Evolutionary conservation across 2,329 filamentous ascomycete genomes (phyloP).

Genomic region (Xylaria sp.): DNA sequence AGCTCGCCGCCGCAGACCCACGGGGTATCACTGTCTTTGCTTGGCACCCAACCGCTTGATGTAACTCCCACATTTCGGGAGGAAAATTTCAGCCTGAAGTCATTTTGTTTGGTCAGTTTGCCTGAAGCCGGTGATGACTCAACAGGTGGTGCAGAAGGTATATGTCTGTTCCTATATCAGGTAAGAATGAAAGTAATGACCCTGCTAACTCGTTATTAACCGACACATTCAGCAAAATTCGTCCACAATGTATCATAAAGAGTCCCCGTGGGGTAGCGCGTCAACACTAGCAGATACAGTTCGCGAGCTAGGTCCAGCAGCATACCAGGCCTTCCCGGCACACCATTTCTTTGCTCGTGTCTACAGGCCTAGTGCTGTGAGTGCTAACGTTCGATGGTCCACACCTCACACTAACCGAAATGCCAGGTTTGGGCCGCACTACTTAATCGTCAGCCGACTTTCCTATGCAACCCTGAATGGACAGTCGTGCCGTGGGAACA

Average conservation of each 20-base stretch:
- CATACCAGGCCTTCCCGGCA: slow-evolving; percentile 63
- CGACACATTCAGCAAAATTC: slow-evolving; percentile 57
- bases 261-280: slow-evolving; percentile 54
- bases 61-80: slow-evolving; percentile 51
- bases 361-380: slow-evolving; percentile 64
- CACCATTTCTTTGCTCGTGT: slow-evolving; percentile 69
- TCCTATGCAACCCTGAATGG: slow-evolving; percentile 65
- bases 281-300: slow-evolving; percentile 53
- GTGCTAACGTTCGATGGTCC: slow-evolving; percentile 42
- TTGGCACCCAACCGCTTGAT: slow-evolving; percentile 55
- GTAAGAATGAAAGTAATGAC: slow-evolving; percentile 50
- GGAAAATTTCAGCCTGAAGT: slow-evolving; percentile 56
- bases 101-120: slow-evolving; percentile 59
- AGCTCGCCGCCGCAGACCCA: slow-evolving; percentile 39
- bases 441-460: slow-evolving; percentile 61
- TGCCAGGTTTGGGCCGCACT: slow-evolving; percentile 56
- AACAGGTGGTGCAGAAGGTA: slow-evolving; percentile 49
- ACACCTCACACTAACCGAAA: slow-evolving; percentile 31
- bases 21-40: slow-evolving; percentile 53
- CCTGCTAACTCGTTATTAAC: slow-evolving; percentile 25
- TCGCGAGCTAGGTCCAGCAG: slow-evolving; percentile 57
- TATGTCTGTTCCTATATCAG: slow-evolving; percentile 66
- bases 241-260: slow-evolving; percentile 51
- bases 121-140: slow-evolving; percentile 48
- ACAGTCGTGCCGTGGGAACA: slow-evolving; percentile 61